Evolutionary conservation across 1,284 basidiomycete species (phyloP), one percentile per base, ranked within the genome.

Genomic region (Ustilago loliicola): DNA sequence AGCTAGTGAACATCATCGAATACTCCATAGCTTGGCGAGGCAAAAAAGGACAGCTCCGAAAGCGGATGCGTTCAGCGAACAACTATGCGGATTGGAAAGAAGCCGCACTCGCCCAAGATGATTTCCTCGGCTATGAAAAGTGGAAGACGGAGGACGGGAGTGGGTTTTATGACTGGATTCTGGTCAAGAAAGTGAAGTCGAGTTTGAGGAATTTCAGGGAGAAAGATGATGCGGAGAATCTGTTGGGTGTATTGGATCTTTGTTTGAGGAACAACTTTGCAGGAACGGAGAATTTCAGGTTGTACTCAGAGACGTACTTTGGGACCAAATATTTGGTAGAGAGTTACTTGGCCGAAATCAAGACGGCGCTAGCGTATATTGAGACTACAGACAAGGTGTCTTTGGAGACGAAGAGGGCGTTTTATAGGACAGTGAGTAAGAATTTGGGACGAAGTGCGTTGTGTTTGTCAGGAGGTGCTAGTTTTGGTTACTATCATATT

Each of bases 211-310:
- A 94, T 92, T 90, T 91, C 91, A 78, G 89, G 95, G 69, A 91
- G 95, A 52, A 89, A 90, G 81, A 93, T 92, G 89, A 48, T 71
- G 92, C 66, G 87, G 93, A 77, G 88, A 92, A 85, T 91, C 89
- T 86, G 91, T 92, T 97, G 55, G 90, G 96, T 63, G 94, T 98
- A 0, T 88, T 99, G 38, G 94, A 97, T 81, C 93, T 95, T 1
- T 98, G 95, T 82, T 90, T 98, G 51, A 90, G 95, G 63, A 91
- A 92, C 59, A 98, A 98, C 87, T 99, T 98, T 89, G 97, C 94
- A 10, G 97, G 95, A 0, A 92, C 94, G 0, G 96, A 98, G 87
- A 95, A 93, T 57, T 88, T 93, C 67, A 92, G 94, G 81, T 88
- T 98, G 61, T 98, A 98, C 85, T 94, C 93, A 86, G 93, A 87